Evolutionary conservation across 1,284 basidiomycete genomes (phyloP).

Genomic region (Malassezia nana): DNA sequence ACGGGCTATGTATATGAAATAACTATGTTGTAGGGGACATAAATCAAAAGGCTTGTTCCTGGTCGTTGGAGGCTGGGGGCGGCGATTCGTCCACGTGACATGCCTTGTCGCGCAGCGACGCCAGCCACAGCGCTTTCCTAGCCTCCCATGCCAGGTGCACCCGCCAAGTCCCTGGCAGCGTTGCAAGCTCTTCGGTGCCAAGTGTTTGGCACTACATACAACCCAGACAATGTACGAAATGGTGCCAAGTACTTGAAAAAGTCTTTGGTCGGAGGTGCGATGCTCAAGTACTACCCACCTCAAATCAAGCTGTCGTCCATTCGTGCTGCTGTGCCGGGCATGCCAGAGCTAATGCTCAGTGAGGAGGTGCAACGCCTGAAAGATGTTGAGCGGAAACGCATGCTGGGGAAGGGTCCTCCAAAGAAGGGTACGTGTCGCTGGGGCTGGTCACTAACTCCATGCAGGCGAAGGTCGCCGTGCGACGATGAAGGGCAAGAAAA

Average conservation of each 20-base stretch:
- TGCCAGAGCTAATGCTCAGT: constrained; percentile 22
- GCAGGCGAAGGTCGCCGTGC: constrained; percentile 44
- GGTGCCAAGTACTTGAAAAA: constrained; percentile 37
- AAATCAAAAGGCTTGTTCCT: not conserved
- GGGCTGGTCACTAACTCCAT: not conserved
- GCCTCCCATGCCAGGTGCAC: constrained; percentile 21
- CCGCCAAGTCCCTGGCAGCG: constrained; percentile 22
- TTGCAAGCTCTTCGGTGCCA: constrained; percentile 31
- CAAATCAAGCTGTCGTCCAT: constrained; percentile 29
- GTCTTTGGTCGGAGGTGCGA: constrained; percentile 34
- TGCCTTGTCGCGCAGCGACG: not conserved
- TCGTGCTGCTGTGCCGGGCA: constrained; percentile 14
- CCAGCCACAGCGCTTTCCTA: not conserved
- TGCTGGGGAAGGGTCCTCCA: constrained; percentile 43
- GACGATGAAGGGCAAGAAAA: constrained; percentile 43
- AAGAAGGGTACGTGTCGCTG: constrained; percentile 43
- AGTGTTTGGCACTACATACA: constrained; percentile 31
- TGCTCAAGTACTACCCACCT: constrained; percentile 43
- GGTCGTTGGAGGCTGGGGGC: not conserved
- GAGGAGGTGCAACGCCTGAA: constrained; percentile 30
- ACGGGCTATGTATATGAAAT: not conserved
- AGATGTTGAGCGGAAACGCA: constrained; percentile 40
- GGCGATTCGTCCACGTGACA: not conserved
- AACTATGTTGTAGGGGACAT: not conserved
- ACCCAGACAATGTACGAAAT: constrained; percentile 30